A percentile compares a stretch with the other conserved stretches of the same genome.
Evolutionary conservation across 306 rosid species (phyloP).

Genomic region (Pterocarpus macrocarpus): DNA sequence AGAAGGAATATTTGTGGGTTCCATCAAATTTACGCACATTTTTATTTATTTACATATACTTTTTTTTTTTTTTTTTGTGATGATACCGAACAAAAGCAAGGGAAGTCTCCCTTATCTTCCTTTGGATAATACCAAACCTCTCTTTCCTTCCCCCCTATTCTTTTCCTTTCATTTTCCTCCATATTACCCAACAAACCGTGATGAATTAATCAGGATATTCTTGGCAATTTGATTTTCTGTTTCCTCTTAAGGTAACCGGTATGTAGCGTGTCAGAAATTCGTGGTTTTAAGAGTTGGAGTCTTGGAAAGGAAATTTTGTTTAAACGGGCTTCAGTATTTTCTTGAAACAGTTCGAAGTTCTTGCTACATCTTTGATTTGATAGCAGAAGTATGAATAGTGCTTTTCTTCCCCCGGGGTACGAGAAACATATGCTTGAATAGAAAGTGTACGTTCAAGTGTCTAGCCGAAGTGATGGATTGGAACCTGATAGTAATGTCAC

Average conservation of each 20-base stretch:
- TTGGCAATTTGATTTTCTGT: slow-evolving; percentile 14
- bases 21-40: neutral
- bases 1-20: neutral
- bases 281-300: neutral
- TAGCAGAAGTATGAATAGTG: neutral
- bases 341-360: slow-evolving; percentile 23
- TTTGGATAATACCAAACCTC: neutral
- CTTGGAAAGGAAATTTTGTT: slow-evolving; percentile 7
- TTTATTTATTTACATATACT: neutral
- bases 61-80: too few relatives aligned
- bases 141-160: neutral
- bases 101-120: neutral
- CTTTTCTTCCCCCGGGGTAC: neutral
- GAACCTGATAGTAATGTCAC: slow-evolving; percentile 2
- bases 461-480: neutral
- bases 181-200: too few relatives aligned
- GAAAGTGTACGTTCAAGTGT: slow-evolving; percentile 13
- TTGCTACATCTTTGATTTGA: slow-evolving; percentile 5
- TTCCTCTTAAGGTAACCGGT: slow-evolving; percentile 20
- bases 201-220: slow-evolving; percentile 7
- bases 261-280: slow-evolving; percentile 31
- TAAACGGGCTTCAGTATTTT: slow-evolving; percentile 15
- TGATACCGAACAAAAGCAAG: neutral
- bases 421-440: neutral
- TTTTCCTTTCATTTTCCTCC: neutral